Percentiles rank a stretch among this genome's conserved stretches.
These are phyloP conservation scores for Naganishia randhawae DNA, from an alignment of 768 basidiomycete species.

Conservation along the genomic window DNA sequence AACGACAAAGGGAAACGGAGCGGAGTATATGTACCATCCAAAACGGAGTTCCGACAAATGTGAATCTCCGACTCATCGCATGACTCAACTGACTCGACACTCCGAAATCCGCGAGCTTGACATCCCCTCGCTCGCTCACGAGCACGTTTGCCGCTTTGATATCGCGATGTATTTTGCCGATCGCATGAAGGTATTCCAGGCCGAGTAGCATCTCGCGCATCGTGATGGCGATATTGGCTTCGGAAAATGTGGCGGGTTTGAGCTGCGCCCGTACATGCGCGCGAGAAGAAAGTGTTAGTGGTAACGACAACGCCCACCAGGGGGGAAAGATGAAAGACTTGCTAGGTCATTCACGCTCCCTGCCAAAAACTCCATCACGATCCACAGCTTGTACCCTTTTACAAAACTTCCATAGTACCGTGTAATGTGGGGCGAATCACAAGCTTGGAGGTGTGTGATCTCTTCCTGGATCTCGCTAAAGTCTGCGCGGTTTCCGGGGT, in stretches of 20 bases:
- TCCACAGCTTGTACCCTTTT: slow-evolving; percentile 95
- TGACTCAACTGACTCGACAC: slow-evolving; percentile 91
- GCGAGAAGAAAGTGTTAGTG: neutral
- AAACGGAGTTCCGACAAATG: slow-evolving; percentile 69
- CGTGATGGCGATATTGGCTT: slow-evolving; percentile 89
- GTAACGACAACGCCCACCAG: neutral
- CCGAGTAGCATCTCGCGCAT: slow-evolving; percentile 89
- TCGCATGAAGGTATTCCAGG: slow-evolving; percentile 90
- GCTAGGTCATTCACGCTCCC: slow-evolving; percentile 53
- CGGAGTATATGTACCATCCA: slow-evolving; percentile 36
- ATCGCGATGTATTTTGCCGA: slow-evolving; percentile 95
- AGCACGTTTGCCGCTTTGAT: slow-evolving; percentile 98
- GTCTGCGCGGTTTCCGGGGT: slow-evolving; percentile 46
- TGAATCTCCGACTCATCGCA: slow-evolving; percentile 79
- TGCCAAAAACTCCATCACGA: slow-evolving; percentile 97
- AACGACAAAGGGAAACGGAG: neutral
- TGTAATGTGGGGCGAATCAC: slow-evolving; percentile 94
- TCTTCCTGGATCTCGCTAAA: slow-evolving; percentile 98
- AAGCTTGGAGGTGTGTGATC: slow-evolving; percentile 90
- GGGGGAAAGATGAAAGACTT: neutral
- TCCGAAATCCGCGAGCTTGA: slow-evolving; percentile 97
- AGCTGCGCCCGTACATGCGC: too few species aligned
- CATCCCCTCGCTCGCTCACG: slow-evolving; percentile 81
- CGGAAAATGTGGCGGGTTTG: slow-evolving; percentile 83
- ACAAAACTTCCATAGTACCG: slow-evolving; percentile 96